A percentile compares a stretch with the other conserved stretches of the same genome.
phyloP scores from a whole-genome alignment of 805 yeast genomes.

The Starmerella stellata region DNA sequence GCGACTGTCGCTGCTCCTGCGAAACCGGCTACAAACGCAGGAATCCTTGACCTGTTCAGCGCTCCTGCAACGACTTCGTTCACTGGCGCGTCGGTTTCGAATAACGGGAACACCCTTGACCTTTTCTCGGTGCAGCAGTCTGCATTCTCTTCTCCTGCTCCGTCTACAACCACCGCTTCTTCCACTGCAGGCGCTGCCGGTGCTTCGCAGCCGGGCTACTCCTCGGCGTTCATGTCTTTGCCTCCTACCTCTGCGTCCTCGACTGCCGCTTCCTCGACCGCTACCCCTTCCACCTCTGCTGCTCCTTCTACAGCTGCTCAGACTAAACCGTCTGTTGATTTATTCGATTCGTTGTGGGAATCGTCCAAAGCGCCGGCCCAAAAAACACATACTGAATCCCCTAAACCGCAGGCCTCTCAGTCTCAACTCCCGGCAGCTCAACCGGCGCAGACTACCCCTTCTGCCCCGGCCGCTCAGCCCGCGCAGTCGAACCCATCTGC shows the following conservation, averaged over 20 bases:
- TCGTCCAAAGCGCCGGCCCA: conserved; percentile 9
- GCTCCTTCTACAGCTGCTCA: conserved; percentile 8
- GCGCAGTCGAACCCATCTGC: neutral
- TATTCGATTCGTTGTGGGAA: conserved; percentile 27
- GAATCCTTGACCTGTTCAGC: conserved; percentile 17
- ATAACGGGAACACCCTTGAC: neutral
- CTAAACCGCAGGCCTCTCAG: too few species aligned
- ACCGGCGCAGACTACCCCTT: conserved; percentile 10
- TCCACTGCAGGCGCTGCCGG: neutral
- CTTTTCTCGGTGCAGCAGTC: too few species aligned
- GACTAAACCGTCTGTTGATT: conserved; percentile 20
- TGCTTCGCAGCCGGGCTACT: neutral
- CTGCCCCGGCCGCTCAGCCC: conserved; percentile 2
- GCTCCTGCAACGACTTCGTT: conserved; percentile 10
- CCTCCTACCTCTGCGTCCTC: conserved; percentile 5
- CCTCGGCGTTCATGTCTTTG: too few species aligned
- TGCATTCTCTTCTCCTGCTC: too few species aligned
- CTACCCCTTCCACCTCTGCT: neutral
- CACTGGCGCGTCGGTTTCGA: neutral
- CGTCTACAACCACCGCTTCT: neutral
- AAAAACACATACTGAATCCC: neutral
- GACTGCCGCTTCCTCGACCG: conserved; percentile 2
- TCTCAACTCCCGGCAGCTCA: conserved; percentile 2
- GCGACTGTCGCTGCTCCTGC: conserved; percentile 27
- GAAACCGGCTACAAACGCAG: conserved; percentile 9